Conservation (phyloP, 2,329 filamentous ascomycete species). For the Colletotrichum nymphaeae region DNA sequence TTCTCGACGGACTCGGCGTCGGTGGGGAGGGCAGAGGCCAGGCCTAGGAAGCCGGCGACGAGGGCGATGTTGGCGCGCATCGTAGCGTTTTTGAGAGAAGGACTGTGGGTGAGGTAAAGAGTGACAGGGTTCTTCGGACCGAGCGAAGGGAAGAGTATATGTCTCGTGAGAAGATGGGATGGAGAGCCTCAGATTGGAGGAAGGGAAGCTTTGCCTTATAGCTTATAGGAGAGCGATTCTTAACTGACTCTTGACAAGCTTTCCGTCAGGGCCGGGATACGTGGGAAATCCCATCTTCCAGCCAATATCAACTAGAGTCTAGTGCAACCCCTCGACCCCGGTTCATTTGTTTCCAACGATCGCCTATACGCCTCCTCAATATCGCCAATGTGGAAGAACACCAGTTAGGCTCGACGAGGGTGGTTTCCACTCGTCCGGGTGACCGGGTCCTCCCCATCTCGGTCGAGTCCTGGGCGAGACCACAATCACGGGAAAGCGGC, state of each 20-base stretch:
- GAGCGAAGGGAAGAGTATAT: background rate
- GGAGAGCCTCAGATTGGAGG: background rate
- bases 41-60: slow-evolving; percentile 21
- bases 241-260: background rate
- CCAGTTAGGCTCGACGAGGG: background rate
- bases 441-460: background rate
- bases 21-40: slow-evolving; percentile 35
- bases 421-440: slow-evolving; percentile 7
- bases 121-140: background rate
- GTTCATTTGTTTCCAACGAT: background rate
- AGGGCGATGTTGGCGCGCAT: slow-evolving; percentile 28
- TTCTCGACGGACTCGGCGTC: slow-evolving; percentile 35
- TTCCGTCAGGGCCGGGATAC: background rate
- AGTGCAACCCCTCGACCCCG: background rate
- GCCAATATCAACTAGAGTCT: background rate
- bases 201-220: no score
- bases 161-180: background rate
- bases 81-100: background rate
- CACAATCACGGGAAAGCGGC: background rate
- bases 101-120: background rate
- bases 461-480: slow-evolving; percentile 20
- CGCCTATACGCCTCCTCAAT: slow-evolving; percentile 1
- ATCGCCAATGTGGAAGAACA: background rate
- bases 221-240: background rate
- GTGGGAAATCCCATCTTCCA: slow-evolving; percentile 13